phyloP scores from a whole-genome alignment of 805 yeast species.

The Scheffersomyces coipomensis region DNA sequence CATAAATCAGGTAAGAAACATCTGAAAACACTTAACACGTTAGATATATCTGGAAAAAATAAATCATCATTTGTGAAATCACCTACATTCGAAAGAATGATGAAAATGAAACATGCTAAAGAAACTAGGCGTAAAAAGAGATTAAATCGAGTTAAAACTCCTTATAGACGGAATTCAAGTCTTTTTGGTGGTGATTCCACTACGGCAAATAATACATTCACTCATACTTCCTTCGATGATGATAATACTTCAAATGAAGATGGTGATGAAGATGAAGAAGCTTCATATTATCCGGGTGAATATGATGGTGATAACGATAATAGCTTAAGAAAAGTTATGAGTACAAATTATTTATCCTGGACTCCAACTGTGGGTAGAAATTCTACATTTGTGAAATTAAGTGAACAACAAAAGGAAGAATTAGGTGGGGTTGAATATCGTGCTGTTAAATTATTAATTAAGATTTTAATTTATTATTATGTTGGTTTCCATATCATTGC shows the following conservation, averaged over 20 bases:
- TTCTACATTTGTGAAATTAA: conserved; percentile 81
- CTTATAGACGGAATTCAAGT: no score
- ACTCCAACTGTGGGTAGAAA: conserved; percentile 90
- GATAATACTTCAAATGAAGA: background rate
- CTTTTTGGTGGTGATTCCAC: background rate
- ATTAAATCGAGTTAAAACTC: conserved; percentile 8
- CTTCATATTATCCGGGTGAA: conserved; percentile 11
- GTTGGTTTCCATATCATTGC: conserved; percentile 70
- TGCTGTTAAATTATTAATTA: conserved; percentile 73
- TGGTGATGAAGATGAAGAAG: conserved; percentile 13
- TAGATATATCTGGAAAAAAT: conserved; percentile 31
- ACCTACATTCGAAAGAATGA: conserved; percentile 49
- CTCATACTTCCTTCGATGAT: background rate
- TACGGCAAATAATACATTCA: background rate
- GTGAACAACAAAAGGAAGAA: conserved; percentile 86
- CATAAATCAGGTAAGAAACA: conserved; percentile 34
- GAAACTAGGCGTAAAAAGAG: conserved; percentile 1
- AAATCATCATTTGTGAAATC: conserved; percentile 24
- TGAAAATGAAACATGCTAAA: conserved; percentile 3
- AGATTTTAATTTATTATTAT: conserved; percentile 64
- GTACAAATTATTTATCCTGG: conserved; percentile 79
- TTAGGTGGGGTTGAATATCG: conserved; percentile 97
- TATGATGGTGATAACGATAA: conserved; percentile 6
- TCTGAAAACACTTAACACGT: conserved; percentile 46
- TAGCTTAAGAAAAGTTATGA: conserved; percentile 27